A percentile compares a stretch with the other conserved stretches of the same genome.
phyloP scores from a whole-genome alignment of 495 filamentous ascomycete genomes.

The Trichoderma asperelloides region DNA sequence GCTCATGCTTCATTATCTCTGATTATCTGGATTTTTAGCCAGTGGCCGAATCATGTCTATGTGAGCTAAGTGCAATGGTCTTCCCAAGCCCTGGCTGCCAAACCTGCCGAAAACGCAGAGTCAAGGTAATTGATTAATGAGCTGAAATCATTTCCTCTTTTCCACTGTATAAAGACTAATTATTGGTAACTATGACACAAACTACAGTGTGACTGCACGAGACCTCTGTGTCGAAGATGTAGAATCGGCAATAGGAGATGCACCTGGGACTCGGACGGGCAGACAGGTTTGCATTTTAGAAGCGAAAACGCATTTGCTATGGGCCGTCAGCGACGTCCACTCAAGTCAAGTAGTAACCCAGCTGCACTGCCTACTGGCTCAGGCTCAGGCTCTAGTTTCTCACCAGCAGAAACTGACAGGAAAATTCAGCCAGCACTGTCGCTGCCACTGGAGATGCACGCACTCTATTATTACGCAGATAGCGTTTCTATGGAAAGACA shows the following conservation, averaged over 20 bases:
- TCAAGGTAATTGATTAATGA: neutral
- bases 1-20: neutral
- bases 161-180: neutral
- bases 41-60: neutral
- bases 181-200: neutral
- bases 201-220: neutral
- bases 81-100: conserved; percentile 11
- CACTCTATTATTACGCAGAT: conserved; percentile 13
- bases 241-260: conserved; percentile 21
- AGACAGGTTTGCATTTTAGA: conserved; percentile 21
- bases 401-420: neutral
- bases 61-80: conserved; percentile 8
- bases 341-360: conserved; percentile 9
- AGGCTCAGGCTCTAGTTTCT: neutral
- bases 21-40: neutral
- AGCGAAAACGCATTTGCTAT: conserved; percentile 27
- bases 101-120: conserved; percentile 7
- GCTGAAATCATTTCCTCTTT: neutral
- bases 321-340: conserved; percentile 23
- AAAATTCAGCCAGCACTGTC: conserved; percentile 12
- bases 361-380: neutral
- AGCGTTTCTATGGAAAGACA: conserved; percentile 15
- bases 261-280: conserved; percentile 20
- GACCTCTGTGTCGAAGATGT: conserved; percentile 20
- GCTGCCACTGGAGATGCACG: conserved; percentile 13